phyloP scores from a whole-genome alignment of 495 filamentous ascomycete genomes.

The Aspergillus hancockii region DNA sequence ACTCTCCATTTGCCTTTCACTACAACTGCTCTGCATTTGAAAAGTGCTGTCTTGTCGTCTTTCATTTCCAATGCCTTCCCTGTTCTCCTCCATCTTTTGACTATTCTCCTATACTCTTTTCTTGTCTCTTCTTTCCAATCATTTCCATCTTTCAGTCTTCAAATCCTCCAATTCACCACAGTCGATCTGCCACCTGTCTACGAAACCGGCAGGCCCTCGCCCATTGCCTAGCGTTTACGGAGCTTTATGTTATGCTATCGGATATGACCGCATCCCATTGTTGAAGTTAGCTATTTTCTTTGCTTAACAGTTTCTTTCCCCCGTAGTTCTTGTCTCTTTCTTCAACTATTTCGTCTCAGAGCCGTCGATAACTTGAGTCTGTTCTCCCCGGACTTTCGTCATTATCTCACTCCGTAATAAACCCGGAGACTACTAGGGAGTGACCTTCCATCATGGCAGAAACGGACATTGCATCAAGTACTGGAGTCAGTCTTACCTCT shows the following conservation, averaged over 20 bases:
- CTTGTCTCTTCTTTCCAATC: constrained; percentile 13
- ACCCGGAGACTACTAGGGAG: background rate
- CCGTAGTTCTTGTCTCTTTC: constrained; percentile 1
- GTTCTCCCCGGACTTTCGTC: background rate
- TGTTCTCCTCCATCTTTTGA: constrained; percentile 6
- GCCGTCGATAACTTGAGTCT: background rate
- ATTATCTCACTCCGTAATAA: constrained; percentile 1
- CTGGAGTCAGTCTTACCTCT: constrained; percentile 65
- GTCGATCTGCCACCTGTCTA: constrained; percentile 5
- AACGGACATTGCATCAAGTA: constrained; percentile 49
- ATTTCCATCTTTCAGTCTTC: constrained; percentile 1
- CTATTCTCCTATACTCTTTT: constrained; percentile 1
- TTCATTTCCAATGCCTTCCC: background rate
- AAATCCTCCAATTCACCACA: background rate
- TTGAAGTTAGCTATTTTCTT: constrained; percentile 3
- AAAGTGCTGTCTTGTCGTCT: background rate
- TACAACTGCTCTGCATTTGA: constrained; percentile 1
- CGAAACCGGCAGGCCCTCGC: background rate
- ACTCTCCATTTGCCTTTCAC: constrained; percentile 22
- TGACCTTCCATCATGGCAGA: constrained; percentile 29
- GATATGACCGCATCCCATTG: constrained; percentile 15
- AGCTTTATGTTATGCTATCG: constrained; percentile 7
- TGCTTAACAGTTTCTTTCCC: background rate
- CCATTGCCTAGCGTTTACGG: constrained; percentile 7
- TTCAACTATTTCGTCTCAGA: background rate